phyloP scores from a whole-genome alignment of 2,329 filamentous ascomycete genomes.

The Tolypocladium pustulatum region DNA sequence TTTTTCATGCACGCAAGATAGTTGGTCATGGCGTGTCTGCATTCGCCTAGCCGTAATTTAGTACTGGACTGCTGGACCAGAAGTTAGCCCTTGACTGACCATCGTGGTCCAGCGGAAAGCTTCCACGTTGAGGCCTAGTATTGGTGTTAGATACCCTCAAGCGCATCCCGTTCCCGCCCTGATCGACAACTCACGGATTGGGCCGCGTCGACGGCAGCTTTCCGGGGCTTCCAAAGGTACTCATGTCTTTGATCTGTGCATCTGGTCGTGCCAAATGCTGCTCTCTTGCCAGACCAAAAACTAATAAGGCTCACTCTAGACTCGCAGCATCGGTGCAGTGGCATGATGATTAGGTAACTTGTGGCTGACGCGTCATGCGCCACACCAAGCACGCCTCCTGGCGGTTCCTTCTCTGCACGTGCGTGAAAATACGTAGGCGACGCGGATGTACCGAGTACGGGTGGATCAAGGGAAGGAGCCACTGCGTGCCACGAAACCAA shows the following conservation, averaged over 20 bases:
- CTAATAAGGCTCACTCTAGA: neutral
- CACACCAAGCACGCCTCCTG: neutral
- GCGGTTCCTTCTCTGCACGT: neutral
- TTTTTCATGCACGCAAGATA: constrained; percentile 85
- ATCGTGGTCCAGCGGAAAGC: constrained; percentile 94
- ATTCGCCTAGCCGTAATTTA: constrained; percentile 56
- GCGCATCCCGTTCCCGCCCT: constrained; percentile 1
- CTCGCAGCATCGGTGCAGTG: neutral
- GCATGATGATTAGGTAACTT: neutral
- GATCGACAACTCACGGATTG: constrained; percentile 46
- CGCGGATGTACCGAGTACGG: neutral
- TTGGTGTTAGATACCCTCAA: neutral
- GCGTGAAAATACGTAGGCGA: neutral
- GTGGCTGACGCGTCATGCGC: neutral
- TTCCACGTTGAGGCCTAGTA: constrained; percentile 76
- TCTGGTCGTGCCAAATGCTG: neutral
- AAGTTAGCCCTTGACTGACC: constrained; percentile 26
- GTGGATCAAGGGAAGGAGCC: neutral
- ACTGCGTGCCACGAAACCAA: neutral
- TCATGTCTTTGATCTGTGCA: constrained; percentile 28
- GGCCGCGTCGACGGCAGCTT: constrained; percentile 56
- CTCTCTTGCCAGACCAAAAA: neutral
- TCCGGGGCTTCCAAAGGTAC: constrained; percentile 61
- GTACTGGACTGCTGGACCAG: neutral
- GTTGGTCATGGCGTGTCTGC: constrained; percentile 74